Conservation (phyloP, 148 eudicot genomes). For the Pouteria glomerata region DNA sequence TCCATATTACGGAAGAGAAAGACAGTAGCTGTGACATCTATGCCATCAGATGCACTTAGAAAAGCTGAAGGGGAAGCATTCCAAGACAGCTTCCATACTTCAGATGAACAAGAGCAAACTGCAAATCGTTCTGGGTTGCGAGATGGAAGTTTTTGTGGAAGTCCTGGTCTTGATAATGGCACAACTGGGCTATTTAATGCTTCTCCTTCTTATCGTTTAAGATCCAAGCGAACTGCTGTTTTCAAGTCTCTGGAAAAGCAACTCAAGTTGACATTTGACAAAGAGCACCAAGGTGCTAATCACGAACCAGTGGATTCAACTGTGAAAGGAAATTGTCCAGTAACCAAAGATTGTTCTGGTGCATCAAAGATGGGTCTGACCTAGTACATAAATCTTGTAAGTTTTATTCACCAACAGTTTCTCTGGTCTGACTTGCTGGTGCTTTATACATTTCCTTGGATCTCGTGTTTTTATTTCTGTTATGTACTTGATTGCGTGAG, state of each 20-base stretch:
- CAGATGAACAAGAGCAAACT: slow-evolving; percentile 17
- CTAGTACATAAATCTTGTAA: slow-evolving; percentile 20
- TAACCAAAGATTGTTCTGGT: slow-evolving; percentile 29
- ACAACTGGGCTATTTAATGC: slow-evolving; percentile 44
- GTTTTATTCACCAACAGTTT: too few relatives aligned
- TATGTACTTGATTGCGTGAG: too few relatives aligned
- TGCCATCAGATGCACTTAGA: slow-evolving; percentile 22
- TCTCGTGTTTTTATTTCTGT: too few relatives aligned
- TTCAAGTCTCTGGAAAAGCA: slow-evolving; percentile 77
- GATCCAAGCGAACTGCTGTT: slow-evolving; percentile 57
- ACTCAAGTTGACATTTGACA: slow-evolving; percentile 55
- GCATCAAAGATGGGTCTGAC: slow-evolving; percentile 36
- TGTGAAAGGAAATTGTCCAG: slow-evolving; percentile 32
- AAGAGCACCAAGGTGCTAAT: slow-evolving; percentile 19
- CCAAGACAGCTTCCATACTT: slow-evolving; percentile 18
- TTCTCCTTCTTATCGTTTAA: slow-evolving; percentile 79
- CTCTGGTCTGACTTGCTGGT: too few relatives aligned
- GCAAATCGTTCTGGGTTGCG: slow-evolving; percentile 20
- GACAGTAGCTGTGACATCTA: slow-evolving; percentile 26
- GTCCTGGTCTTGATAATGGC: slow-evolving; percentile 27
- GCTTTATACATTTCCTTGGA: too few relatives aligned
- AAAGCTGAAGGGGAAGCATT: slow-evolving; percentile 29
- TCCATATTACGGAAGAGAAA: slow-evolving; percentile 84
- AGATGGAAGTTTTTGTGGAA: slow-evolving; percentile 26
- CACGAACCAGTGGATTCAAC: slow-evolving; percentile 26